Percentiles rank a stretch among this genome's conserved stretches.
phyloP scores from a whole-genome alignment of 768 basidiomycete genomes.

The Lentinula sp. region DNA sequence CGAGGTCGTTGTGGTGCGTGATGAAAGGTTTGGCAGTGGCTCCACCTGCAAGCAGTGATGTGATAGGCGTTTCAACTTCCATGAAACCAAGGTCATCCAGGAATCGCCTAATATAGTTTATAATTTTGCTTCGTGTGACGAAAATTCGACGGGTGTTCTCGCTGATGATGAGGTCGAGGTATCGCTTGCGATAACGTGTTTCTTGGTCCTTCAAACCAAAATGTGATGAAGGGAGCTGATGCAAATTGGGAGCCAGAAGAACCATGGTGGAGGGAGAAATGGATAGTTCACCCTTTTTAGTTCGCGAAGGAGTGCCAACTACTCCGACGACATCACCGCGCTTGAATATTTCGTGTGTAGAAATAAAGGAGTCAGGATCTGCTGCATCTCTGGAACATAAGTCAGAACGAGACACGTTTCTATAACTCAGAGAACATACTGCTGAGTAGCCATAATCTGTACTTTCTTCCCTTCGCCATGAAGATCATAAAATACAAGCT shows the following conservation, averaged over 20 bases:
- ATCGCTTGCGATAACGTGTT: constrained; percentile 96
- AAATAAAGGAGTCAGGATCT: constrained; percentile 58
- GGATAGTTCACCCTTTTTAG: constrained; percentile 93
- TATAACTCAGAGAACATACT: constrained; percentile 41
- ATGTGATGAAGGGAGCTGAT: constrained; percentile 89
- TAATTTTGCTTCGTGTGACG: constrained; percentile 79
- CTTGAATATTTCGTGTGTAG: constrained; percentile 80
- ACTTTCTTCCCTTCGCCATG: constrained; percentile 90
- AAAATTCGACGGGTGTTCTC: constrained; percentile 86
- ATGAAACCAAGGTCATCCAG: constrained; percentile 90
- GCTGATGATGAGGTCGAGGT: constrained; percentile 96
- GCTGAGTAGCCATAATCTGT: constrained; percentile 89
- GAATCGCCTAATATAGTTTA: constrained; percentile 91
- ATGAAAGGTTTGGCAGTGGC: constrained; percentile 98
- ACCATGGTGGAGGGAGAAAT: constrained; percentile 76
- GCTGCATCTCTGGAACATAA: constrained; percentile 47
- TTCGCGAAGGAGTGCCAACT: constrained; percentile 81
- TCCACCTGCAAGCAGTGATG: constrained; percentile 92
- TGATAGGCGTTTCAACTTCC: constrained; percentile 99
- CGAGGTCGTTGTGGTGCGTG: constrained; percentile 98
- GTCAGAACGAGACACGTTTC: neutral
- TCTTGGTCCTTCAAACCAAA: constrained; percentile 97
- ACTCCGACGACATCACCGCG: constrained; percentile 97
- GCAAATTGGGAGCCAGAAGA: constrained; percentile 93
- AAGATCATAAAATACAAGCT: constrained; percentile 92